phyloP scores from a whole-genome alignment of 139 green algal species.

The Diplosphaera chodatii region DNA sequence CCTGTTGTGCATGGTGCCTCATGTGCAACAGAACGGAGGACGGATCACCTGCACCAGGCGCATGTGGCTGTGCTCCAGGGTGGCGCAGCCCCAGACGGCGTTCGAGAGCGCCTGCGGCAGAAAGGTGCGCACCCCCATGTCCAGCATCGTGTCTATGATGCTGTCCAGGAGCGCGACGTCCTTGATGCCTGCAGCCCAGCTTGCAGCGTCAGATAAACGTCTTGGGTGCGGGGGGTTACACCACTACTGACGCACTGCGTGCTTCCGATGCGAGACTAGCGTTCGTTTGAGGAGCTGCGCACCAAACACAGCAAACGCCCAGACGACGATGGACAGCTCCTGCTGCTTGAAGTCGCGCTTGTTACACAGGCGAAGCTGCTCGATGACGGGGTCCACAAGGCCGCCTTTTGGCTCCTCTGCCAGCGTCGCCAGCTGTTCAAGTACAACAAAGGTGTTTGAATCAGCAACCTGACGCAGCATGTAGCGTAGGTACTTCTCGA shows the following conservation, averaged over 20 bases:
- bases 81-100: constrained; percentile 35
- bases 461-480: too few species aligned
- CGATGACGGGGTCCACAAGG: constrained; percentile 2
- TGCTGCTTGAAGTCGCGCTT: constrained; percentile 4
- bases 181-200: background rate
- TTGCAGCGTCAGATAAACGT: too few species aligned
- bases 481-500: too few species aligned
- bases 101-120: constrained; percentile 40
- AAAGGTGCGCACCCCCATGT: background rate
- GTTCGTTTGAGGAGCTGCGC: background rate
- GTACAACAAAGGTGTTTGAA: too few species aligned
- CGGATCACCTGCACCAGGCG: constrained; percentile 17
- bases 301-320: constrained; percentile 23
- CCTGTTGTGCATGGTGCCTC: too few species aligned
- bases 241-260: too few species aligned
- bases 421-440: background rate
- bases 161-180: background rate
- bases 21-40: too few species aligned
- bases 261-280: background rate
- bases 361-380: background rate
- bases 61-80: constrained; percentile 19
- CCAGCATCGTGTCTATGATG: background rate
- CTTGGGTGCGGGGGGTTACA: too few species aligned
- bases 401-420: background rate
- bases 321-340: constrained; percentile 30